These are phyloP conservation scores for Ashbya aceris DNA, from an alignment of 1,139 yeast species.

Conservation along the genomic window DNA sequence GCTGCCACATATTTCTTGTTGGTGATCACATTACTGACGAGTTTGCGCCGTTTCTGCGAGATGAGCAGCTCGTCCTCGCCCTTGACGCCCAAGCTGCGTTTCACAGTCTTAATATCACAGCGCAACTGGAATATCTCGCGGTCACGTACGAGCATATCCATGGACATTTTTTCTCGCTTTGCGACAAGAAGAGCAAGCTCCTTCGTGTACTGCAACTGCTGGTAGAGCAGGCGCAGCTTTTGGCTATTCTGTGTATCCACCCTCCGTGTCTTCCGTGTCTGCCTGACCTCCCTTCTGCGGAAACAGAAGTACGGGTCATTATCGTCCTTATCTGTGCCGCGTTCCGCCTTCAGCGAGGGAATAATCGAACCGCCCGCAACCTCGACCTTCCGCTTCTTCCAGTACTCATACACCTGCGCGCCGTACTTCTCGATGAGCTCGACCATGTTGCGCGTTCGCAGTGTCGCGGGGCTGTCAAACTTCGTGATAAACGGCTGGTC, in stretches of 20 bases:
- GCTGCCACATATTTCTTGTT: slow-evolving; percentile 13
- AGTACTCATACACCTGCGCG: slow-evolving; percentile 62
- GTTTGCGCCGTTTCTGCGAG: slow-evolving; percentile 67
- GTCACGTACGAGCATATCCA: slow-evolving; percentile 18
- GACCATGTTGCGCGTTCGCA: slow-evolving; percentile 38
- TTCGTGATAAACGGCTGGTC: slow-evolving; percentile 20
- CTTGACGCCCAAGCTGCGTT: slow-evolving; percentile 63
- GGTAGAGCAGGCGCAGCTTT: slow-evolving; percentile 62
- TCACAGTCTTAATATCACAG: slow-evolving; percentile 58
- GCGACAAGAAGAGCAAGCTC: slow-evolving; percentile 62
- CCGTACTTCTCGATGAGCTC: slow-evolving; percentile 59
- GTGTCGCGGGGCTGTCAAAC: slow-evolving; percentile 37
- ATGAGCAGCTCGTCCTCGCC: slow-evolving; percentile 82
- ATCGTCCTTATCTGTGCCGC: slow-evolving; percentile 82
- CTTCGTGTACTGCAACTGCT: slow-evolving; percentile 71
- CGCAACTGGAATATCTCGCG: slow-evolving; percentile 37
- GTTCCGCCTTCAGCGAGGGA: slow-evolving; percentile 77
- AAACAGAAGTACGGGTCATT: slow-evolving; percentile 93
- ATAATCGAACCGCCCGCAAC: slow-evolving; percentile 63
- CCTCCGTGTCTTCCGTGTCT: slow-evolving; percentile 91
- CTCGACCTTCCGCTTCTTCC: slow-evolving; percentile 65
- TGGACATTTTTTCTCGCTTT: slow-evolving; percentile 47
- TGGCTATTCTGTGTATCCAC: slow-evolving; percentile 90
- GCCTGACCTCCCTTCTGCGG: slow-evolving; percentile 91
- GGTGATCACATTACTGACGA: slow-evolving; percentile 25